Percentiles rank a stretch among this genome's conserved stretches.
These are phyloP conservation scores for Aspergillus vadensis DNA, from an alignment of 2,329 filamentous ascomycete genomes.

Conservation along the genomic window DNA sequence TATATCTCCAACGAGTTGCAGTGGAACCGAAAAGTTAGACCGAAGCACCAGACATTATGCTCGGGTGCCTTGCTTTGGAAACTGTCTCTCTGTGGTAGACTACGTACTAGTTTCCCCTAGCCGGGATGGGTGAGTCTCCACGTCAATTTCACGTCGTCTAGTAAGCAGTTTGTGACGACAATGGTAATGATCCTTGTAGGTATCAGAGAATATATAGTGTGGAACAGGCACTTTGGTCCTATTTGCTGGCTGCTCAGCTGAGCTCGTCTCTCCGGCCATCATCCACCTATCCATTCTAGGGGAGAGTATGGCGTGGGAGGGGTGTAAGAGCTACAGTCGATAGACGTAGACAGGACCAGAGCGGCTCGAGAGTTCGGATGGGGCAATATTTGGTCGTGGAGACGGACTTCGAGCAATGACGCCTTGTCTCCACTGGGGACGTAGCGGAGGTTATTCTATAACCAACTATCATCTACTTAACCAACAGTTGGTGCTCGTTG, in stretches of 20 bases:
- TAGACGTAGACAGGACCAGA: not conserved
- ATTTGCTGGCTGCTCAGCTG: not conserved
- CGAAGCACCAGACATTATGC: not conserved
- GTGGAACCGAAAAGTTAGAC: not conserved
- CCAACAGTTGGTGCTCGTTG: no score
- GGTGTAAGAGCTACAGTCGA: not conserved
- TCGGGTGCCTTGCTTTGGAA: not conserved
- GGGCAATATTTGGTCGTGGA: not conserved
- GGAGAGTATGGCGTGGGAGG: not conserved
- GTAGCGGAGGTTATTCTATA: not conserved
- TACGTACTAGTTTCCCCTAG: no score
- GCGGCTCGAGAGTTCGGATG: not conserved
- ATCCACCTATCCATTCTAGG: not conserved
- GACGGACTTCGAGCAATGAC: not conserved
- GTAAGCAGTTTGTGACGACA: not conserved
- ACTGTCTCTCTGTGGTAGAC: no score
- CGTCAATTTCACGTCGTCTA: not conserved
- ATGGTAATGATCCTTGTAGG: not conserved
- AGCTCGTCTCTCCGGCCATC: not conserved
- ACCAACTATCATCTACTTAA: no score
- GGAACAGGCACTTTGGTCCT: not conserved
- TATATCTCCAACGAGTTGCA: not conserved
- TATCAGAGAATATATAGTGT: not conserved
- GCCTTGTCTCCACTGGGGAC: not conserved
- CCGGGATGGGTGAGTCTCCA: no score